Conservation (phyloP, 192 early-diverging fungal species). For the Backusella westeae region DNA sequence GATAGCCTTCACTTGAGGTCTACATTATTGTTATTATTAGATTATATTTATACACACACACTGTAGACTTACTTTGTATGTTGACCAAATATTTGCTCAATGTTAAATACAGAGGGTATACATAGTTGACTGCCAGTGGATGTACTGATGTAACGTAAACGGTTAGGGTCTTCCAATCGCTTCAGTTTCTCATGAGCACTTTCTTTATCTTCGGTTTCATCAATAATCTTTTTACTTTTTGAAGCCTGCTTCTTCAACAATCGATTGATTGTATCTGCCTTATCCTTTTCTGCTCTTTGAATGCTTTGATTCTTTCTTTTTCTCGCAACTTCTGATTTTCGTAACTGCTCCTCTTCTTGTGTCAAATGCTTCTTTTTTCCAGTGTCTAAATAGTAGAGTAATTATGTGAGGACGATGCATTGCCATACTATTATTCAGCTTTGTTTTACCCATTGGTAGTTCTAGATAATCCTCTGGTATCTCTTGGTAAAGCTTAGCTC, state of each 20-base stretch:
- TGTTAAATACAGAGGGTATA: conserved; percentile 16
- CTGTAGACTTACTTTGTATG: background rate
- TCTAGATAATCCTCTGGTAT: conserved; percentile 62
- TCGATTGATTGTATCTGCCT: conserved; percentile 77
- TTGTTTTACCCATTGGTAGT: conserved; percentile 58
- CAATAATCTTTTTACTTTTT: conserved; percentile 56
- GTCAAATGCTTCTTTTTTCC: conserved; percentile 63
- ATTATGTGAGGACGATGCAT: background rate
- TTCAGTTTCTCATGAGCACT: conserved; percentile 3
- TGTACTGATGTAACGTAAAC: conserved; percentile 14
- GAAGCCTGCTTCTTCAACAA: conserved; percentile 78
- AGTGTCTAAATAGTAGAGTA: conserved; percentile 39
- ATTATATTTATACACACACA: background rate
- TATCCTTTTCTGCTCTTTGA: conserved; percentile 74
- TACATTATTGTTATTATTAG: background rate
- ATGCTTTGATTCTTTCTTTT: conserved; percentile 76
- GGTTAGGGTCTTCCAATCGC: conserved; percentile 13
- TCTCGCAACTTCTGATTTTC: conserved; percentile 71
- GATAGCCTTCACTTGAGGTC: background rate
- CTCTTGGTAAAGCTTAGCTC: conserved; percentile 60
- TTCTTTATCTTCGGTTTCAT: conserved; percentile 36
- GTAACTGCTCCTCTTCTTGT: conserved; percentile 67
- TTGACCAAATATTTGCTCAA: conserved; percentile 14
- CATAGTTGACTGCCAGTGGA: background rate
- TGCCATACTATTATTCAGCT: too few species aligned